Base-by-base conservation (phyloP, 352 stramenopile species). In the Thalassiosira livingstoniorum region DNA sequence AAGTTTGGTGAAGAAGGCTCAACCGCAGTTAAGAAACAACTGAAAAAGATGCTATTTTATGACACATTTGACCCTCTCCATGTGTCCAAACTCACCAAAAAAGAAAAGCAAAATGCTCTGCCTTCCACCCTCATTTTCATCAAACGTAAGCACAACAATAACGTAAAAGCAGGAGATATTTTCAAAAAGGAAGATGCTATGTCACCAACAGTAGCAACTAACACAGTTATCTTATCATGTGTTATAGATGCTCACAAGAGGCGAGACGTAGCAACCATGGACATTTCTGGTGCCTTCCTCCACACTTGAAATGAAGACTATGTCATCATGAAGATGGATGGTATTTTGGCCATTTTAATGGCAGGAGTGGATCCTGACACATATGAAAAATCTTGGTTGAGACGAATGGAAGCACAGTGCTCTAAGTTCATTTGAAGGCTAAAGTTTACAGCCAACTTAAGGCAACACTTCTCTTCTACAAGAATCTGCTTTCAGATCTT, bases 401-500 rank as follows among this genome's bases (percentile, higher is more conserved):
- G 4, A 35, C 27, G 31, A 75, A 71, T 35, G 29, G 43, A 4
- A 61, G 42, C 7, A 57, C 47, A n/a, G 18, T 75, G 27, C 25
- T 65, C 15, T 61, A 64, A 15, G 55, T 65, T 0, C n/a, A 43
- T 5, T 35, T 66, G 31, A 62, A 42, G 2, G 70, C 69, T 29
- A 35, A 11, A 15, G 13, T 75, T 4, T 72, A 77, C 63, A 66
- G 75, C 42, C 29, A 62, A 2, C 32, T 83, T 10, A 71, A 53
- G 31, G 21, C 63, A 2, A 32, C 63, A 7, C 25, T 87, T 11
- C 29, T 89, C 0, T 85, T 64, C 5, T 84, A 79, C 42, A 75
- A 86, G 21, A 79, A 80, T n/a, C 78, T 89, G 0, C 34, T 21
- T 15, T 66, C 35, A 18, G 47, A 80, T 23, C 18, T 88, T 1